phyloP scores from a whole-genome alignment of 768 basidiomycete genomes.

The Mycena polygramma region DNA sequence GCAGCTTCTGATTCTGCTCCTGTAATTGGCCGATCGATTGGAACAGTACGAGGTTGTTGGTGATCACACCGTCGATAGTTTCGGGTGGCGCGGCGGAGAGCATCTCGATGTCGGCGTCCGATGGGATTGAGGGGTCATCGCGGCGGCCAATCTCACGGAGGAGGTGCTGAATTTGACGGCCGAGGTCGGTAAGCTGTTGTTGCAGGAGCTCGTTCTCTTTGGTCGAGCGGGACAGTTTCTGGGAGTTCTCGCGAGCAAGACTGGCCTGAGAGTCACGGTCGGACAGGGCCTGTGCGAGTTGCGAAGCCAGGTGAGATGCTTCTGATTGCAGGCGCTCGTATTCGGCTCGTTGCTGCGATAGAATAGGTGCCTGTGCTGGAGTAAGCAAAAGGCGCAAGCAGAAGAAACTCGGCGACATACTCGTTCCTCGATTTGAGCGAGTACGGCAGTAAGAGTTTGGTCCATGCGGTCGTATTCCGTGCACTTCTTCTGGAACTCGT shows the following conservation, averaged over 20 bases:
- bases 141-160: slow-evolving; percentile 84
- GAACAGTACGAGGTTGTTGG: slow-evolving; percentile 91
- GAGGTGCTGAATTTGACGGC: slow-evolving; percentile 85
- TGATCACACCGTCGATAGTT: slow-evolving; percentile 85
- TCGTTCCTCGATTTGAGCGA: slow-evolving; percentile 92
- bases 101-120: slow-evolving; percentile 71
- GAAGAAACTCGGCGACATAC: slow-evolving; percentile 57
- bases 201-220: slow-evolving; percentile 78
- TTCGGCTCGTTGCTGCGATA: slow-evolving; percentile 91
- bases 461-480: slow-evolving; percentile 90
- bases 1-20: slow-evolving; percentile 90
- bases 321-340: slow-evolving; percentile 88
- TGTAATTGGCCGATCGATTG: slow-evolving; percentile 84
- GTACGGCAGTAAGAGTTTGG: slow-evolving; percentile 79
- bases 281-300: slow-evolving; percentile 79
- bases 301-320: slow-evolving; percentile 82
- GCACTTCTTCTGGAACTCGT: slow-evolving; percentile 81
- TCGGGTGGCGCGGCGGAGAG: slow-evolving; percentile 57
- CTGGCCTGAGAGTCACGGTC: slow-evolving; percentile 79
- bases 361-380: slow-evolving; percentile 81
- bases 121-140: slow-evolving; percentile 85
- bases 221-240: slow-evolving; percentile 70
- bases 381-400: slow-evolving; percentile 16
- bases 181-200: slow-evolving; percentile 85
- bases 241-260: slow-evolving; percentile 68